Percentiles rank a stretch among this genome's conserved stretches.
phyloP scores from a whole-genome alignment of 169 alveolate species.

The Plasmodium gallinaceum region DNA sequence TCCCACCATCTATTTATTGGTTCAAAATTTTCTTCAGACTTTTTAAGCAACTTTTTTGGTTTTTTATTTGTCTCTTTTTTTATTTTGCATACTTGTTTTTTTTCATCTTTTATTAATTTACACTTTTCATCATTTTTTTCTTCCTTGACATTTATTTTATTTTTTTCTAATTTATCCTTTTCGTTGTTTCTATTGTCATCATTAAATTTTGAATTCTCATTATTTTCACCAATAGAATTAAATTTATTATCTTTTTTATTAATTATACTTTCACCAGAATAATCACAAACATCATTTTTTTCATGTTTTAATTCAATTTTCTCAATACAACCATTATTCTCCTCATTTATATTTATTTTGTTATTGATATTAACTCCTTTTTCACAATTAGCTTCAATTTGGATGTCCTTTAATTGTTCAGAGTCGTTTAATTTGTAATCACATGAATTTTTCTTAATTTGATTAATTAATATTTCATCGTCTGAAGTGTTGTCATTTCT shows the following conservation, averaged over 20 bases:
- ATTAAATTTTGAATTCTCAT: not conserved
- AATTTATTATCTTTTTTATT: conserved; percentile 4
- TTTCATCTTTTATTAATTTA: conserved; percentile 32
- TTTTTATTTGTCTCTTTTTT: conserved; percentile 68
- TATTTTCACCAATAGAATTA: conserved; percentile 7
- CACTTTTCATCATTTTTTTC: conserved; percentile 27
- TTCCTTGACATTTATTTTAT: conserved; percentile 27
- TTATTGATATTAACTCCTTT: conserved; percentile 6
- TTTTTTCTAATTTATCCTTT: conserved; percentile 12
- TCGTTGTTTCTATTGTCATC: too few species aligned
- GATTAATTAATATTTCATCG: conserved; percentile 70
- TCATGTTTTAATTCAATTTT: not conserved
- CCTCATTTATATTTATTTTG: not conserved
- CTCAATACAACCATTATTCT: conserved; percentile 1
- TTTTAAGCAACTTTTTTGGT: conserved; percentile 67
- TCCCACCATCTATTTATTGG: conserved; percentile 93
- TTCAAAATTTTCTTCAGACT: conserved; percentile 86
- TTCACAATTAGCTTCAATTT: conserved; percentile 9
- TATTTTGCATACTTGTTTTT: conserved; percentile 21
- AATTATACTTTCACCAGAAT: conserved; percentile 15
- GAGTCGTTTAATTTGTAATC: conserved; percentile 15
- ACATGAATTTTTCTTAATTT: conserved; percentile 42
- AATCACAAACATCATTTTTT: not conserved
- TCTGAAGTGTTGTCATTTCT: conserved; percentile 36
- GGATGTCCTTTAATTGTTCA: not conserved